Base-by-base conservation (phyloP, 108 stramenopile genomes). In the Nitzschia inconspicua region DNA sequence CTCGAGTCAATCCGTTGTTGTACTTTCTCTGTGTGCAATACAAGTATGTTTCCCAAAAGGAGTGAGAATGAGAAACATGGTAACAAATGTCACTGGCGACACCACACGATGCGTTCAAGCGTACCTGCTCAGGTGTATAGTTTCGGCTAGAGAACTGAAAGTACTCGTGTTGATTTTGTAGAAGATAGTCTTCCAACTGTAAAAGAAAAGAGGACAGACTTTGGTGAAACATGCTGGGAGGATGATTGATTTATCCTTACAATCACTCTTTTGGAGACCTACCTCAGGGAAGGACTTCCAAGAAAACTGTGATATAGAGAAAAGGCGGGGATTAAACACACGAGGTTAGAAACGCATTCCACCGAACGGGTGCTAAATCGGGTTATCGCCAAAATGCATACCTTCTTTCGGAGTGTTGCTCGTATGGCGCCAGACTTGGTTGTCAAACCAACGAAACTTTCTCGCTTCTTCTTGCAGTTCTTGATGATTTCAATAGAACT, bases 221-320 rank as follows among this genome's bases (percentile, higher is more conserved):
- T 14, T 25, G 35, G 44, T 47, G 14, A 40, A 44, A 19, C 20
- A 32, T 3, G 16, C 36, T 18, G 61, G 25, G n/a, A 50, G 27
- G 53, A 54, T 54, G 30, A 9, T 19, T 50, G 22, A 50, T 25
- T 50, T 25, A 24, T 11, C 26, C 13, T 19, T 0, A 20, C 37
- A 39, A 39, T 39, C 37, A 13, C 26, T 28, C 13, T 0, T n/a
- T 16, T 23, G 4, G 27, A 3, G 2, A 47, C 83, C 57, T 57
- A 84, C 83, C 80, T 92, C 91, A 3, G 91, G 87, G 60, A 75
- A 92, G 26, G 82, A 79, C 65, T 84, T 86, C 91, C 91, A 92
- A 0, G 84, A 82, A 44, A 88, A 92, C 70, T 54, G 78, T 81
- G 18, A 34, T 24, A 29, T 14, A 54, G 7, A 29, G 18, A n/a